A percentile compares a stretch with the other conserved stretches of the same genome.
Evolutionary conservation across 2,329 filamentous ascomycete genomes (phyloP).

Genomic region (Aureobasidium vineae): DNA sequence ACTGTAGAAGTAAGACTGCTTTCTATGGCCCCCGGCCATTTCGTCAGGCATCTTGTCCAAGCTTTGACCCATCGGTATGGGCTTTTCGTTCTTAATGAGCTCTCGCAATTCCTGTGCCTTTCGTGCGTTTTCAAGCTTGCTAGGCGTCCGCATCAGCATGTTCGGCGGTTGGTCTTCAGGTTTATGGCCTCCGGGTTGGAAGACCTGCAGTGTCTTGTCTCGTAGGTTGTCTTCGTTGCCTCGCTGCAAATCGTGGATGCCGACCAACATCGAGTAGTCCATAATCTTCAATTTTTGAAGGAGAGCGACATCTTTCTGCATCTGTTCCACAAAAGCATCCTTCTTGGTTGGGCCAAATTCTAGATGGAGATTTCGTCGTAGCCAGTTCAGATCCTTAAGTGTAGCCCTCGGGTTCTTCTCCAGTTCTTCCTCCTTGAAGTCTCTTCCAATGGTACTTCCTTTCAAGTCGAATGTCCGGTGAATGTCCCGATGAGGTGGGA

Average conservation of each 20-base stretch:
- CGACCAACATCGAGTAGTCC: constrained; percentile 95
- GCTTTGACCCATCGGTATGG: constrained; percentile 85
- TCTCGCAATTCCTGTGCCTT: constrained; percentile 89
- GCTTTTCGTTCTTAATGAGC: constrained; percentile 88
- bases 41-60: constrained; percentile 87
- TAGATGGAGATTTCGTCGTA: constrained; percentile 77
- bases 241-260: constrained; percentile 84
- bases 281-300: constrained; percentile 91
- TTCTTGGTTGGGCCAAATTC: constrained; percentile 90
- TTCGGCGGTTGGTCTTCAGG: constrained; percentile 46
- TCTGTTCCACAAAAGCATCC: constrained; percentile 80
- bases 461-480: constrained; percentile 97
- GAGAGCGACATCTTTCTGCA: constrained; percentile 81
- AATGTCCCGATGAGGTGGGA: constrained; percentile 95
- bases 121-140: constrained; percentile 84
- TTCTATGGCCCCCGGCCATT: constrained; percentile 67
- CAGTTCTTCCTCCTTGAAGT: constrained; percentile 84
- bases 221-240: constrained; percentile 94
- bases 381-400: constrained; percentile 95
- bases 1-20: constrained; percentile 81
- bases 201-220: constrained; percentile 87
- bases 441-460: constrained; percentile 89
- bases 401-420: constrained; percentile 88
- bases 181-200: constrained; percentile 75
- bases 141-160: constrained; percentile 82